Conservation (phyloP, 306 rosid genomes). For the Lablab purpureus region DNA sequence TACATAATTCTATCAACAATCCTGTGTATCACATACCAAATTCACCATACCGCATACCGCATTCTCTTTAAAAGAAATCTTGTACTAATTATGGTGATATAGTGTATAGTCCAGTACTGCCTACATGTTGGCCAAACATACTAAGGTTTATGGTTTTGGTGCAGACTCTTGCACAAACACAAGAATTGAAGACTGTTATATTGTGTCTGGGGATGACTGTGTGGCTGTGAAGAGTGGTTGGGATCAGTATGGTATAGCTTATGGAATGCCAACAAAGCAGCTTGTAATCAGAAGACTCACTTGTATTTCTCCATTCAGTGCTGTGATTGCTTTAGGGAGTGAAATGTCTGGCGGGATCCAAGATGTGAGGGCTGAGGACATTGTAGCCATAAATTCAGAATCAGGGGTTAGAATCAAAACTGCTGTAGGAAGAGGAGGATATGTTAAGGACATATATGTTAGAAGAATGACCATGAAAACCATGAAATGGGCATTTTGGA, state of each 20-base stretch:
- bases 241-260: conserved; percentile 82
- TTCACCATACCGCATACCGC: background rate
- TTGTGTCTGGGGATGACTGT: conserved; percentile 87
- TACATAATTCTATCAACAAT: background rate
- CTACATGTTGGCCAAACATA: background rate
- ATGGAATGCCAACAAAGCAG: conserved; percentile 71
- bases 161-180: conserved; percentile 87
- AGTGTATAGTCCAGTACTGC: background rate
- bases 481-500: conserved; percentile 85
- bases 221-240: conserved; percentile 87
- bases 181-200: conserved; percentile 77
- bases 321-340: conserved; percentile 76
- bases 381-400: conserved; percentile 62
- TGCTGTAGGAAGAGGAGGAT: conserved; percentile 77
- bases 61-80: background rate
- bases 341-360: conserved; percentile 82
- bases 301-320: conserved; percentile 73
- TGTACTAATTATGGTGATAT: background rate
- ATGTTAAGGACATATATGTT: conserved; percentile 68
- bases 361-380: conserved; percentile 72
- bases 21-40: background rate
- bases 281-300: conserved; percentile 67
- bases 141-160: conserved; percentile 31
- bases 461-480: conserved; percentile 68
- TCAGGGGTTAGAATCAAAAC: conserved; percentile 80